Percentiles rank a stretch among this genome's conserved stretches.
phyloP scores from a whole-genome alignment of 768 basidiomycete species.

The Asterophora parasitica region DNA sequence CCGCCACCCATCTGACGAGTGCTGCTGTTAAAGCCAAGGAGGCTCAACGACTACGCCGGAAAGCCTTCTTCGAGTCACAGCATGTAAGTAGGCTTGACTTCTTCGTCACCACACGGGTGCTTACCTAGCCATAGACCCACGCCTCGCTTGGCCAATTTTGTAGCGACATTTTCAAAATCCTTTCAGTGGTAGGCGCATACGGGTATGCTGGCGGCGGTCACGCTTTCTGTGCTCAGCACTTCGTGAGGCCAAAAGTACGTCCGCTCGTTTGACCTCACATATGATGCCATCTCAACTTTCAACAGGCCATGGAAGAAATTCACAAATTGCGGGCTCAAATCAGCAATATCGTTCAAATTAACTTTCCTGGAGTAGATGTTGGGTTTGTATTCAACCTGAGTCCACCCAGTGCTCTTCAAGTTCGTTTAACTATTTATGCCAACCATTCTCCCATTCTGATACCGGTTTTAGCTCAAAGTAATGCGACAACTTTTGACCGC shows the following conservation, averaged over 20 bases:
- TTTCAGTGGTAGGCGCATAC: constrained; percentile 96
- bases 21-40: constrained; percentile 52
- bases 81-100: constrained; percentile 42
- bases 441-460: constrained; percentile 2
- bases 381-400: constrained; percentile 59
- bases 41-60: constrained; percentile 53
- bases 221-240: constrained; percentile 83
- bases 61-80: constrained; percentile 80
- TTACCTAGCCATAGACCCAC: constrained; percentile 50
- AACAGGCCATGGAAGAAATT: constrained; percentile 93
- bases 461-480: constrained; percentile 68
- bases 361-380: constrained; percentile 61
- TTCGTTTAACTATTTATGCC: constrained; percentile 22
- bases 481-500: constrained; percentile 84
- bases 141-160: constrained; percentile 70
- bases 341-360: constrained; percentile 74
- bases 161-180: constrained; percentile 82
- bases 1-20: constrained; percentile 40
- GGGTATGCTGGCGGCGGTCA: constrained; percentile 83
- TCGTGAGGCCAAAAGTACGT: constrained; percentile 81
- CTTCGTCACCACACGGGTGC: neutral
- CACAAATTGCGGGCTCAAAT: constrained; percentile 93
- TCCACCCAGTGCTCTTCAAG: constrained; percentile 80
- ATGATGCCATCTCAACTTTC: neutral
- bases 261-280: neutral